A percentile compares a stretch with the other conserved stretches of the same genome.
Conservation (phyloP, 345 rosid species). For the Rhodomyrtus tomentosa region DNA sequence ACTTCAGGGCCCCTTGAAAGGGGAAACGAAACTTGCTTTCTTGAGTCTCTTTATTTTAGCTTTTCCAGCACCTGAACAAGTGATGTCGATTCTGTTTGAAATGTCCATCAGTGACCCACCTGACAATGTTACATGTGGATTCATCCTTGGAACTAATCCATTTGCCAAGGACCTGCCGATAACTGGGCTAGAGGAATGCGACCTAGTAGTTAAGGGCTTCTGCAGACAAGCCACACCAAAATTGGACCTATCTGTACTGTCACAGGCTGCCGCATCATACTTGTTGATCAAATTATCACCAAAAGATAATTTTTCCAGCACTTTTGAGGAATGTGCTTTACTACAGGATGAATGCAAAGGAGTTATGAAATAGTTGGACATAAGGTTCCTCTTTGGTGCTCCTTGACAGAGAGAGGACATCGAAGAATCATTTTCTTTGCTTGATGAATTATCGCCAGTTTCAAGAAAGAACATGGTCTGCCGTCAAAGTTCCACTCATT, state of each 20-base stretch:
- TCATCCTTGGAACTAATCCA: constrained; percentile 11
- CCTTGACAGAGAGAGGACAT: constrained; percentile 22
- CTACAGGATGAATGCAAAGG: constrained; percentile 43
- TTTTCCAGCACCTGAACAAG: constrained; percentile 15
- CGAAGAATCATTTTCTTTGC: constrained; percentile 21
- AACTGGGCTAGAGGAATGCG: background rate
- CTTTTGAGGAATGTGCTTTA: constrained; percentile 15
- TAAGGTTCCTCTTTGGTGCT: constrained; percentile 24
- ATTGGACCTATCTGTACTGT: constrained; percentile 6
- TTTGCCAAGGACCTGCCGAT: constrained; percentile 12
- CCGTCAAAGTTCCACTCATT: constrained; percentile 26
- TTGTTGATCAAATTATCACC: constrained; percentile 59
- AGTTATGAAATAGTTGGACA: constrained; percentile 38
- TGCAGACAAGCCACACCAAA: constrained; percentile 9
- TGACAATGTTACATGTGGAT: constrained; percentile 24
- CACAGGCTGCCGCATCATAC: constrained; percentile 56
- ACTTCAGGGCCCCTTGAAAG: constrained; percentile 77
- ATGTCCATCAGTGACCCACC: constrained; percentile 45
- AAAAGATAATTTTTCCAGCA: constrained; percentile 12
- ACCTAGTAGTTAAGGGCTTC: constrained; percentile 9
- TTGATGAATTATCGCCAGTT: constrained; percentile 16
- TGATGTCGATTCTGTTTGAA: constrained; percentile 31
- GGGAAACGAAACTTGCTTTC: constrained; percentile 31
- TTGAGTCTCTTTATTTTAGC: constrained; percentile 43
- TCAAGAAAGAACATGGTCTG: constrained; percentile 15